Conservation (phyloP, 2,329 filamentous ascomycete genomes). For the Penicillium vulpinum region DNA sequence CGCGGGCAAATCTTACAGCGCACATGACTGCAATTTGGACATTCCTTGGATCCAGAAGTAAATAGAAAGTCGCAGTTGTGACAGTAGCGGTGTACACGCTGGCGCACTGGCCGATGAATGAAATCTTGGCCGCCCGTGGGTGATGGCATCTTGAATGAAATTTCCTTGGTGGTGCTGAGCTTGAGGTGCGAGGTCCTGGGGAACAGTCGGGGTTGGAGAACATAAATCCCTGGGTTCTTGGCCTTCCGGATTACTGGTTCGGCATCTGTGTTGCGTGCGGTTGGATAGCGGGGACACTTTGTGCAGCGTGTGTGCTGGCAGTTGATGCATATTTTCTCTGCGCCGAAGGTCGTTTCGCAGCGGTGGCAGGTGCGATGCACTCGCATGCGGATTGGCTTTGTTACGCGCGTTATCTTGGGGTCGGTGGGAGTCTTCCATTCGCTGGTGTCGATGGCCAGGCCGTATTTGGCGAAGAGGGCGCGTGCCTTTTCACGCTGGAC, state of each 20-base stretch:
- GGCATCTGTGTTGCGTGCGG: constrained; percentile 62
- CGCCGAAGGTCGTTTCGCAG: constrained; percentile 73
- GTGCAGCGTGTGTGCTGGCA: constrained; percentile 81
- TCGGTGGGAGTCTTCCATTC: constrained; percentile 43
- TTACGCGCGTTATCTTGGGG: constrained; percentile 42
- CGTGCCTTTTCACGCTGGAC: constrained; percentile 47
- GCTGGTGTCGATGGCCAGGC: constrained; percentile 44
- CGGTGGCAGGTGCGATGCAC: constrained; percentile 68
- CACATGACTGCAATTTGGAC: constrained; percentile 67
- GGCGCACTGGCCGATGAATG: constrained; percentile 68
- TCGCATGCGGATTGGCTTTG: constrained; percentile 50
- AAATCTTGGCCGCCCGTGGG: constrained; percentile 69
- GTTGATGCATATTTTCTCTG: constrained; percentile 69
- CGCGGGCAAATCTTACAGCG: constrained; percentile 80
- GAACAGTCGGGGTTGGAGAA: constrained; percentile 45
- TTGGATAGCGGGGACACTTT: constrained; percentile 73
- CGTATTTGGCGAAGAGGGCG: constrained; percentile 50
- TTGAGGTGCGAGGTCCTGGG: constrained; percentile 16
- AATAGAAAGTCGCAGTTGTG: constrained; percentile 72
- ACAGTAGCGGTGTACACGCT: constrained; percentile 73
- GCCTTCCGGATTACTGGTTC: constrained; percentile 46
- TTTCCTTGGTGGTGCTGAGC: constrained; percentile 23
- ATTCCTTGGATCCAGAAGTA: constrained; percentile 59
- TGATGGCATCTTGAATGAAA: constrained; percentile 54
- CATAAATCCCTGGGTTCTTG: constrained; percentile 32